These are phyloP conservation scores for Lizonia empirigonia DNA, from an alignment of 2,329 filamentous ascomycete species.

Conservation along the genomic window DNA sequence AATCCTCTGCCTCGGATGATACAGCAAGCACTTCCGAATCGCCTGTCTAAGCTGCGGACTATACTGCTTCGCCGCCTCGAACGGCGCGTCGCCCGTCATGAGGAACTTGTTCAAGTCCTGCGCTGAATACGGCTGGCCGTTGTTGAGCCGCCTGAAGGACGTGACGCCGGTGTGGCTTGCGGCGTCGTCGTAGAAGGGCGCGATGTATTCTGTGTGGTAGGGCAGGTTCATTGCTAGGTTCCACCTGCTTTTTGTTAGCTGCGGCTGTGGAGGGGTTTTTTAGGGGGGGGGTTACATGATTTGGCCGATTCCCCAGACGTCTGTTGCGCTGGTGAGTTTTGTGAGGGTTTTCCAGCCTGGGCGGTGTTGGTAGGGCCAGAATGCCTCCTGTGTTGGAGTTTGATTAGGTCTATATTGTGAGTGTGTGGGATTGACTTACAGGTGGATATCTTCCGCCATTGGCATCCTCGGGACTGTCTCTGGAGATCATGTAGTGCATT, in stretches of 20 bases:
- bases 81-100: neutral
- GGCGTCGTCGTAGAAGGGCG: neutral
- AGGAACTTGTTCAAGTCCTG: neutral
- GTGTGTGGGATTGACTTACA: neutral
- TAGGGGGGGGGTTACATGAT: conserved; percentile 1
- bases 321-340: conserved; percentile 1
- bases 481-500: neutral
- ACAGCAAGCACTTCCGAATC: neutral
- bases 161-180: neutral
- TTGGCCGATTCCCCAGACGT: conserved; percentile 4
- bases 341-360: neutral
- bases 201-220: neutral
- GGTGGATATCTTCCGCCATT: neutral
- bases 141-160: neutral
- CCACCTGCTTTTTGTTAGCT: neutral
- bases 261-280: neutral
- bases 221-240: neutral
- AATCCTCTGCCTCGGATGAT: neutral
- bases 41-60: neutral
- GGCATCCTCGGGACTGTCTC: neutral
- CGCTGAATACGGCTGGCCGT: neutral
- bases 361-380: neutral
- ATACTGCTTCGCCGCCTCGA: neutral
- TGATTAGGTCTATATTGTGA: neutral
- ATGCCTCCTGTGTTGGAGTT: neutral